Evolutionary conservation across 2,329 filamentous ascomycete species (phyloP), one percentile per base, ranked within the genome.

Genomic region (Aspergillus sp.): DNA sequence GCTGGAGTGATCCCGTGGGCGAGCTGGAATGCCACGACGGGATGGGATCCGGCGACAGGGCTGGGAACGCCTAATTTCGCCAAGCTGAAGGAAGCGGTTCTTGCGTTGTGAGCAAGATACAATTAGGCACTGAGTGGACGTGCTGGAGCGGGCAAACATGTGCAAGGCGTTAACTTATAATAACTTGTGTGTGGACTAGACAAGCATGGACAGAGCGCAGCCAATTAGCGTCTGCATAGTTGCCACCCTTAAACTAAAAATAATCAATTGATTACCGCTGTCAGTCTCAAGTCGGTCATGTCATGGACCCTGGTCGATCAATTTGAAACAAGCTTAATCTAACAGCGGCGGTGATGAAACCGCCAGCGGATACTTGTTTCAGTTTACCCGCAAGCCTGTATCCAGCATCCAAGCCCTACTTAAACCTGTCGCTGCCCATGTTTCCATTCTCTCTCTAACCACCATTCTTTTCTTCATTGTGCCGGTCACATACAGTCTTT

Each of bases 41-140:
- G 77, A 11, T 79, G 77, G 77, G 77, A 79, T 64, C 73, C 74
- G 10, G 75, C 77, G 1, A 76, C 75, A n/a, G 77, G 77, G 2
- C 71, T 75, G 32, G 75, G 75, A 5, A 73, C 72, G 2, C 75
- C 75, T n/a, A 30, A 54, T 30, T 58, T 58, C n/a, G 57, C 25
- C 8, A 42, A 47, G 39, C 10, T 58, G 49, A 58, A 49, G 30
- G 21, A 42, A 39, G 47, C 47, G 2, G 54, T 51, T 8, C 13
- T 57, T n/a, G 44, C 54, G 1, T 23, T 57, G 19, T 57, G 27
- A 30, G 3, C 3, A 11, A 1, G 10, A 30, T 27, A 27, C 25
- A 8, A 27, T 27, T 27, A 5, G 27, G 10, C 10, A 30, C 27
- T 11, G 27, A 30, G 27, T 30, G 27, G 27, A 30, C 27, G 8